A percentile compares a stretch with the other conserved stretches of the same genome.
phyloP scores from a whole-genome alignment of 805 yeast genomes.

The Metschnikowia henanensis region DNA sequence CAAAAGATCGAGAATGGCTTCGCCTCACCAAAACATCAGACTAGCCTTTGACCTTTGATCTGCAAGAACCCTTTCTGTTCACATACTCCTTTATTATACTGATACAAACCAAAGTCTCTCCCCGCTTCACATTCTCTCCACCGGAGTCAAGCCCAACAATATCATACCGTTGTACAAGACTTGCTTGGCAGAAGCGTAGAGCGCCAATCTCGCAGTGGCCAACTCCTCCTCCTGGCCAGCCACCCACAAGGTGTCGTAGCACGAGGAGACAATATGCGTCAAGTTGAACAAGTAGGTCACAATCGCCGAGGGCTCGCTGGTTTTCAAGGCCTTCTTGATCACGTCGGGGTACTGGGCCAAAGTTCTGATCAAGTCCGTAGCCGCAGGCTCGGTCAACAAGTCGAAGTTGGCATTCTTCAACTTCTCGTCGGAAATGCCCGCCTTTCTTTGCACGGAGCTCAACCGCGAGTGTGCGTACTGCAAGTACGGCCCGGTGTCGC shows the following conservation, averaged over 20 bases:
- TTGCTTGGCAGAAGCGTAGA: conserved; percentile 87
- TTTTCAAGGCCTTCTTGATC: conserved; percentile 77
- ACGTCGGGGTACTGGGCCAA: conserved; percentile 92
- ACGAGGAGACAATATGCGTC: conserved; percentile 93
- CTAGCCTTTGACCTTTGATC: too few relatives aligned
- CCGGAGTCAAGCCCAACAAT: conserved; percentile 93
- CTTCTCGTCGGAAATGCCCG: conserved; percentile 45
- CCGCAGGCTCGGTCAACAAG: conserved; percentile 69
- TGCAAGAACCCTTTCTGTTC: not conserved
- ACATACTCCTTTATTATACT: not conserved
- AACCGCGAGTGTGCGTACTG: conserved; percentile 98
- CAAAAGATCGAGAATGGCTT: too few relatives aligned
- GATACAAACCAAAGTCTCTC: too few relatives aligned
- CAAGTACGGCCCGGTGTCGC: conserved; percentile 98
- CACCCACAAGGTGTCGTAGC: conserved; percentile 95
- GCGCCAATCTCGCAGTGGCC: conserved; percentile 88
- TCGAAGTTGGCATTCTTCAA: conserved; percentile 53
- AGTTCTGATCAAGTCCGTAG: conserved; percentile 68
- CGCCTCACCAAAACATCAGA: too few relatives aligned
- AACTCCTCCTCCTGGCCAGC: conserved; percentile 89
- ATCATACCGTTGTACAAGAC: conserved; percentile 88
- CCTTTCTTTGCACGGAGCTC: conserved; percentile 89
- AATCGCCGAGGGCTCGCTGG: conserved; percentile 88
- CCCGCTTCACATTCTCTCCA: conserved; percentile 83
- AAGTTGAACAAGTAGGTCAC: conserved; percentile 92